These are phyloP conservation scores for Zizania palustris DNA, from an alignment of 202 grass and related monocot genomes.

Conservation along the genomic window DNA sequence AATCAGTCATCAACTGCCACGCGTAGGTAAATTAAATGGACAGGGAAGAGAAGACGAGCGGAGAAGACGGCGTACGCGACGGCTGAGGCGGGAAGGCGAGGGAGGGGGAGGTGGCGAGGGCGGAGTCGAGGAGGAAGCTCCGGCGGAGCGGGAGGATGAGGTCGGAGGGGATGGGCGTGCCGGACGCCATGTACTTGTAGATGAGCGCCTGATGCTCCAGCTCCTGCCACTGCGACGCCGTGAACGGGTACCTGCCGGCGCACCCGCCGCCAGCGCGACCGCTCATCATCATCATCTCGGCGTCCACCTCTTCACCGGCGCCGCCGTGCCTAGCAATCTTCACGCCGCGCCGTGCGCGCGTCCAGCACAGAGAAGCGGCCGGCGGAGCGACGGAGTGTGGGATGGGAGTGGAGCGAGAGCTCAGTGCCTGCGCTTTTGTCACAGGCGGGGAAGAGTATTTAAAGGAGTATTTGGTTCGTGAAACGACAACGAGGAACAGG, in stretches of 20 bases:
- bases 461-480: neutral
- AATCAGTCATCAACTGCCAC: neutral
- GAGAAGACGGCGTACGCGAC: slow-evolving; percentile 45
- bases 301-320: neutral
- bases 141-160: slow-evolving; percentile 81
- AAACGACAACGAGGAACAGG: too few species aligned
- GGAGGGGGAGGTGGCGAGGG: slow-evolving; percentile 73
- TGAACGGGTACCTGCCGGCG: slow-evolving; percentile 68
- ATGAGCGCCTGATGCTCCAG: slow-evolving; percentile 95
- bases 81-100: slow-evolving; percentile 75
- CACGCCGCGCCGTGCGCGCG: too few species aligned
- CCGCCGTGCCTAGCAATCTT: too few species aligned
- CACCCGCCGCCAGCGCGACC: slow-evolving; percentile 42
- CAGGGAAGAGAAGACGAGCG: neutral
- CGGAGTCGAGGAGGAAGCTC: slow-evolving; percentile 80
- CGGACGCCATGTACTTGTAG: slow-evolving; percentile 93
- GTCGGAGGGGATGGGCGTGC: slow-evolving; percentile 80
- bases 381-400: neutral
- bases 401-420: neutral
- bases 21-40: neutral
- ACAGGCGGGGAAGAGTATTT: neutral
- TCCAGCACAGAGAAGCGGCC: too few species aligned
- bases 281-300: slow-evolving; percentile 69
- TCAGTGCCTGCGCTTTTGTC: slow-evolving; percentile 37
- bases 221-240: slow-evolving; percentile 96